Evolutionary conservation across 805 yeast genomes (phyloP).

Genomic region (Ogataea methanolica): DNA sequence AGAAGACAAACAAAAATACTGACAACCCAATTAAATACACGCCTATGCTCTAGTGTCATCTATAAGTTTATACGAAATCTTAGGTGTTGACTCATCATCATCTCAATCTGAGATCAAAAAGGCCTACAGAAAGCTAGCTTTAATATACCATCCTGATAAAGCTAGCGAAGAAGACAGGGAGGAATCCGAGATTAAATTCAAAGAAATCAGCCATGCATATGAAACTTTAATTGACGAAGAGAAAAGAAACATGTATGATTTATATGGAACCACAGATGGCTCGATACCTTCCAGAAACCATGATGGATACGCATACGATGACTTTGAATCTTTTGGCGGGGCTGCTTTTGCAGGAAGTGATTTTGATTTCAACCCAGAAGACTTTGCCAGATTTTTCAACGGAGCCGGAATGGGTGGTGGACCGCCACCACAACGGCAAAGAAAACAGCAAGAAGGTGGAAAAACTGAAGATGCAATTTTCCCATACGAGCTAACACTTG

Average conservation of each 20-base stretch:
- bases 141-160: conserved; percentile 86
- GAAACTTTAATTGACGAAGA: conserved; percentile 72
- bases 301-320: conserved; percentile 30
- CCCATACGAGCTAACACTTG: conserved; percentile 59
- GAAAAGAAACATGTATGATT: conserved; percentile 54
- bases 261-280: conserved; percentile 43
- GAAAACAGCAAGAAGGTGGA: conserved; percentile 11
- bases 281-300: conserved; percentile 17
- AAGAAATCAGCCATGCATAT: conserved; percentile 82
- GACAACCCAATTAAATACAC: too few species aligned
- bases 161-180: conserved; percentile 57
- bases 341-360: conserved; percentile 35
- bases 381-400: conserved; percentile 69
- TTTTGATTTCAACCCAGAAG: conserved; percentile 59
- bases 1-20: neutral
- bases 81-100: conserved; percentile 67
- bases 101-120: conserved; percentile 67
- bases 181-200: conserved; percentile 72
- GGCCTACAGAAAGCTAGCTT: conserved; percentile 82
- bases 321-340: conserved; percentile 39
- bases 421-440: conserved; percentile 13
- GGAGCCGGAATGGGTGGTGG: conserved; percentile 25
- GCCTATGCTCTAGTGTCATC: neutral
- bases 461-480: conserved; percentile 66
- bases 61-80: conserved; percentile 50